Percentiles rank a stretch among this genome's conserved stretches.
phyloP scores from a whole-genome alignment of 768 basidiomycete species.

The Crassisporium funariophilum region DNA sequence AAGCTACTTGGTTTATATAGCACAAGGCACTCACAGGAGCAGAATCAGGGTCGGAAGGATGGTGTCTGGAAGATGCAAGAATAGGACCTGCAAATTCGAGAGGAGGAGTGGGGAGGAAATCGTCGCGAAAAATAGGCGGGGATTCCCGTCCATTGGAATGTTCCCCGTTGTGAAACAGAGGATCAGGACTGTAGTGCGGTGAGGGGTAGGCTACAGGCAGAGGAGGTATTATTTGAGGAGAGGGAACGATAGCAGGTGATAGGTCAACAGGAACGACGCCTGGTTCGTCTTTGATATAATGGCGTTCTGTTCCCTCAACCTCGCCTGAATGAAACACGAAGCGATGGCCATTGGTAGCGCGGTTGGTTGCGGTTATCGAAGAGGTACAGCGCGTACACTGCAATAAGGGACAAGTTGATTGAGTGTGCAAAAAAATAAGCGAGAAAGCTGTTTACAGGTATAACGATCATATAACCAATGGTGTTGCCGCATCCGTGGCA shows the following conservation, averaged over 20 bases:
- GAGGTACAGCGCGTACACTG: conserved; percentile 75
- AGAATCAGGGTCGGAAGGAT: conserved; percentile 11
- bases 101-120: conserved; percentile 40
- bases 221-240: conserved; percentile 16
- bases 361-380: conserved; percentile 64
- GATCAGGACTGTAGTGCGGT: conserved; percentile 15
- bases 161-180: conserved; percentile 9
- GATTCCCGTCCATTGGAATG: conserved; percentile 24
- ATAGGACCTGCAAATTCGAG: conserved; percentile 39
- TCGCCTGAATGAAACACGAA: conserved; percentile 85
- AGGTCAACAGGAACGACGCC: conserved; percentile 55
- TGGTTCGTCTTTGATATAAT: conserved; percentile 63
- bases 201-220: conserved; percentile 17
- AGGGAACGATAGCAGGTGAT: conserved; percentile 12
- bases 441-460: conserved; percentile 44
- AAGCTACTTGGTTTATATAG: not conserved
- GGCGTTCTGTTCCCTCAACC: conserved; percentile 62
- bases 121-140: conserved; percentile 30
- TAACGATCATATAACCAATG: conserved; percentile 82
- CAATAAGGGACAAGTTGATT: conserved; percentile 1
- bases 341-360: conserved; percentile 81
- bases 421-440: conserved; percentile 4
- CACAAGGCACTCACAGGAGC: conserved; percentile 10
- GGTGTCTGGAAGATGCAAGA: conserved; percentile 14
- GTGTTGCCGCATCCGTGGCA: conserved; percentile 77